phyloP scores from a whole-genome alignment of 805 yeast species.

The Vanderwaltozyma yarrowii region DNA sequence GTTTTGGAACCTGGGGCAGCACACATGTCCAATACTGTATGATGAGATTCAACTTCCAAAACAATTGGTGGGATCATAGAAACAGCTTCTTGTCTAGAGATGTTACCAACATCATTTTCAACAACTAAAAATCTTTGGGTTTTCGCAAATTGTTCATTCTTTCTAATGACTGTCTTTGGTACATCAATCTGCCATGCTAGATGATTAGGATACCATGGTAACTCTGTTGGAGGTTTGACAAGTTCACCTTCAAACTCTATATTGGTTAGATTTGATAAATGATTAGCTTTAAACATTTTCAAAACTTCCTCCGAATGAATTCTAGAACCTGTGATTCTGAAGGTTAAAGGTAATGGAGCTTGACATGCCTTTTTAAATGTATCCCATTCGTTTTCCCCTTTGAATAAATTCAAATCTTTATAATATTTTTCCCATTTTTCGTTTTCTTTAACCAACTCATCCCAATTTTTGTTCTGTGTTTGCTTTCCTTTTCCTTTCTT shows the following conservation, averaged over 20 bases:
- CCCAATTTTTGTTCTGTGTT: conserved; percentile 43
- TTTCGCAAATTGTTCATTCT: conserved; percentile 71
- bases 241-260: conserved; percentile 60
- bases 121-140: conserved; percentile 86
- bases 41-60: conserved; percentile 84
- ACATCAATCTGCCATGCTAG: conserved; percentile 92
- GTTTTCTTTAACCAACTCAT: conserved; percentile 60
- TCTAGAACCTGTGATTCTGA: conserved; percentile 87
- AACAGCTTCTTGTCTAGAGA: conserved; percentile 93
- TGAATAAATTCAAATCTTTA: conserved; percentile 54
- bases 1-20: conserved; percentile 99
- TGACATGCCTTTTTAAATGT: conserved; percentile 69
- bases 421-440: conserved; percentile 81
- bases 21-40: conserved; percentile 89
- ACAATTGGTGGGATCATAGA: conserved; percentile 97
- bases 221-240: conserved; percentile 60
- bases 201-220: conserved; percentile 79
- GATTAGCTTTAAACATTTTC: conserved; percentile 58
- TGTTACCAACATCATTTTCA: conserved; percentile 94
- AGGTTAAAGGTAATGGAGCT: conserved; percentile 77
- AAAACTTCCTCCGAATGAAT: conserved; percentile 74
- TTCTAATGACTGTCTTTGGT: conserved; percentile 82
- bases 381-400: conserved; percentile 65
- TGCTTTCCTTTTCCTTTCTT: conserved; percentile 22
- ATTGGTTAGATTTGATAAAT: conserved; percentile 57